phyloP scores from a whole-genome alignment of 2,329 filamentous ascomycete species.

The Alternaria gansuensis region DNA sequence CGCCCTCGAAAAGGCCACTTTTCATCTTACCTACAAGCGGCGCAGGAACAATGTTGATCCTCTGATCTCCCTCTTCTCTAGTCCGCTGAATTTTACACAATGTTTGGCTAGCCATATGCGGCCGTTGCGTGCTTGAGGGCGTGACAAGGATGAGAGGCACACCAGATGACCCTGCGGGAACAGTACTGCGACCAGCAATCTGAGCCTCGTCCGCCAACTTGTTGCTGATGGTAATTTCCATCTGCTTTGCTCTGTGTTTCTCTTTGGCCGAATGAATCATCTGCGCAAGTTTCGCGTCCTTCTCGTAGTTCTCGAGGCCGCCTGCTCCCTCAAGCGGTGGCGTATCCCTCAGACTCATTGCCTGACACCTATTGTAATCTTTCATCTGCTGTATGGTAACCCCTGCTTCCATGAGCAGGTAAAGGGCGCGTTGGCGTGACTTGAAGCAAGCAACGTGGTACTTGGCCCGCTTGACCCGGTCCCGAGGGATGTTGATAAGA shows the following conservation, averaged over 20 bases:
- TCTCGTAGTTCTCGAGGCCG: conserved; percentile 40
- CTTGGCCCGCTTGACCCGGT: conserved; percentile 29
- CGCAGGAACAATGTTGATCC: conserved; percentile 30
- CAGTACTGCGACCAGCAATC: conserved; percentile 23
- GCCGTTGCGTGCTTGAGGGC: conserved; percentile 16
- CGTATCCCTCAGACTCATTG: conserved; percentile 35
- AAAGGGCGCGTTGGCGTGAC: conserved; percentile 44
- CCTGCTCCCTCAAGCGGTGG: conserved; percentile 22
- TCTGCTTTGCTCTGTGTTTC: conserved; percentile 33
- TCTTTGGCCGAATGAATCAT: conserved; percentile 25
- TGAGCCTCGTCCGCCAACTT: conserved; percentile 39
- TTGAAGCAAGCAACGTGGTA: conserved; percentile 48
- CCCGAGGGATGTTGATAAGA: conserved; percentile 45
- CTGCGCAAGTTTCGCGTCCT: conserved; percentile 37
- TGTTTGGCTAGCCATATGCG: conserved; percentile 20
- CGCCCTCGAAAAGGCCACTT: conserved; percentile 31
- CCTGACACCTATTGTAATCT: conserved; percentile 41
- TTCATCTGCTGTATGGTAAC: conserved; percentile 39
- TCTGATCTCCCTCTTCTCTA: conserved; percentile 11
- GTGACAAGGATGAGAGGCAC: conserved; percentile 41
- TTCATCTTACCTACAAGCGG: conserved; percentile 34
- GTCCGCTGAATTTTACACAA: conserved; percentile 18
- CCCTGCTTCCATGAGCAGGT: conserved; percentile 44
- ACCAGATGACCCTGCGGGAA: conserved; percentile 22
- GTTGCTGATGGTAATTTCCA: conserved; percentile 40